Base-by-base conservation (phyloP, 495 filamentous ascomycete species). In the Aspergillus egyptiacus region DNA sequence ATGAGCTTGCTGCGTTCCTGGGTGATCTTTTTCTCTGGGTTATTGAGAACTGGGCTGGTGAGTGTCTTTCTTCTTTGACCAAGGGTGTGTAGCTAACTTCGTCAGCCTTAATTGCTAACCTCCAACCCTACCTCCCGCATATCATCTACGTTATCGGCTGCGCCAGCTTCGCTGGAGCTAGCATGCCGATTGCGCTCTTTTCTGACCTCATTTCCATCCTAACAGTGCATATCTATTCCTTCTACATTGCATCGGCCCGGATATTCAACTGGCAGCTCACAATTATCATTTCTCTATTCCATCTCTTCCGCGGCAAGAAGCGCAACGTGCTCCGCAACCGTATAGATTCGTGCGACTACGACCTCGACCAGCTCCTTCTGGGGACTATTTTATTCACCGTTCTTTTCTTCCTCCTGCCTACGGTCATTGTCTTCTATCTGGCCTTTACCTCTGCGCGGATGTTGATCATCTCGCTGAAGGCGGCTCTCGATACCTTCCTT, bases 241-340 rank as follows among this genome's bases (percentile, higher is more conserved):
- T 97, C 67, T 99, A 99, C 66, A 86, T 95, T 32, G 91, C 93
- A 32, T 94, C 88, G 4, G 93, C 93, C 4, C 83, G 91, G 7
- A 97, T 99, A 47, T 99, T 91, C 68, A 88, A 96, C 68, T 97
- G 93, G 91, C 94, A 99, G 60, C 81, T 97, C 27, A 95, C 83
- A 20, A 96, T 97, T 47, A 85, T 99, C 40, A 84, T 91, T 38
- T 96, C 91, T 17, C 83, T 97, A 23, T 99, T 99, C 69, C 93
- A 99, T 68, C 80, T 99, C 2, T 99, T 99, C 59, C 86, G 89
- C 18, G 93, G 93, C 38, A 97, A 97, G 63, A 99, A 99, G 61
- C 83, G 93, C 50, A 99, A 99, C 51, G 89, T 99, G 6, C 79
- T 99, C 10, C 83, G 93, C 54, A 96, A 96, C 57, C 89, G 93